phyloP scores from a whole-genome alignment of 2,329 filamentous ascomycete species.

The Leptographium galeiforme region DNA sequence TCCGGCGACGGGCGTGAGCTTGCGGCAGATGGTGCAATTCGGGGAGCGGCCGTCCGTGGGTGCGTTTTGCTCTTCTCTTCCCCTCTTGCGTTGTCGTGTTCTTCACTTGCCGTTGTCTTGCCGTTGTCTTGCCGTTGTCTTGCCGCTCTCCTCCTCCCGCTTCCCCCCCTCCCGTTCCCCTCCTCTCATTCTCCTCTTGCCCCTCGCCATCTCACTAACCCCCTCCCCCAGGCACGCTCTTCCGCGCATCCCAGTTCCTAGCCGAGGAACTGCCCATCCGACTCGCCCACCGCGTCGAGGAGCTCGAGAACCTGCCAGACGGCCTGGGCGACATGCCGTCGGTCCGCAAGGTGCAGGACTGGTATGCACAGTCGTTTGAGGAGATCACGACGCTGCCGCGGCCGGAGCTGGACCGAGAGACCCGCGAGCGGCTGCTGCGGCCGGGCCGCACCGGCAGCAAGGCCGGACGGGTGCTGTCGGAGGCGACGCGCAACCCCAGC shows the following conservation, averaged over 20 bases:
- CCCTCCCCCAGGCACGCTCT: constrained; percentile 60
- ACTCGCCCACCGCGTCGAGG: constrained; percentile 88
- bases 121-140: too few species aligned
- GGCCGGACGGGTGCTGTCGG: constrained; percentile 47
- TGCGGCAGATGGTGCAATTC: constrained; percentile 99
- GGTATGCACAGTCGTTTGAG: constrained; percentile 99
- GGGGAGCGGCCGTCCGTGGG: constrained; percentile 85
- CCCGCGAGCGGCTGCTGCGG: constrained; percentile 66
- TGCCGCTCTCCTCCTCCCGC: neutral
- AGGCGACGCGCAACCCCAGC: constrained; percentile 82
- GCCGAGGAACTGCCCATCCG: constrained; percentile 97
- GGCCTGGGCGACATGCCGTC: constrained; percentile 97
- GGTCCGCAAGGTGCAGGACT: constrained; percentile 86
- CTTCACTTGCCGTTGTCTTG: neutral
- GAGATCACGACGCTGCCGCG: constrained; percentile 82
- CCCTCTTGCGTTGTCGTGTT: neutral
- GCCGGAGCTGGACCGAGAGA: constrained; percentile 61
- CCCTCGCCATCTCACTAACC: neutral
- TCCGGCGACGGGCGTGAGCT: constrained; percentile 86
- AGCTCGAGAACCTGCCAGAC: constrained; percentile 83
- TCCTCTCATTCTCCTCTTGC: neutral
- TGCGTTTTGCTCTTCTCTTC: constrained; percentile 26
- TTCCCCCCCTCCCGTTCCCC: neutral
- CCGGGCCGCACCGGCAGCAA: constrained; percentile 45
- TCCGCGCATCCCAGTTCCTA: constrained; percentile 94